These are phyloP conservation scores for Lanmaoa rubissima DNA, from an alignment of 768 basidiomycete genomes.

Conservation along the genomic window DNA sequence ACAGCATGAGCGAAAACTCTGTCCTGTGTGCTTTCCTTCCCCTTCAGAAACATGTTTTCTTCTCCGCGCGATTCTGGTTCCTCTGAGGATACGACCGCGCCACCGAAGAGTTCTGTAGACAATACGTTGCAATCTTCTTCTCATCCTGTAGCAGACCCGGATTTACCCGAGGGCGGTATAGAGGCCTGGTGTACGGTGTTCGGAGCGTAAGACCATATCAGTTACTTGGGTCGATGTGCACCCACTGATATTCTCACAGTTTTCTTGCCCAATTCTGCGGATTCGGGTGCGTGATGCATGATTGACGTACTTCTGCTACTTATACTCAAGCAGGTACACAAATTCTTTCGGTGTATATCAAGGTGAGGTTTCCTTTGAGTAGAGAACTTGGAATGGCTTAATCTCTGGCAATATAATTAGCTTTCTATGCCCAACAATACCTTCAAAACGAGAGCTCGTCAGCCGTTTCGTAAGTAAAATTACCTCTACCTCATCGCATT, in stretches of 20 bases:
- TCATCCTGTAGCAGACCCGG: neutral
- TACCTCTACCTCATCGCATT: no score
- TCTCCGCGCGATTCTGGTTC: neutral
- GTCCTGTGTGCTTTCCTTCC: neutral
- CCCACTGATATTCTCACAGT: conserved; percentile 7
- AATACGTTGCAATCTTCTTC: neutral
- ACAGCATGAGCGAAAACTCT: neutral
- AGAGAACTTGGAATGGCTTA: neutral
- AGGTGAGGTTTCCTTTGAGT: conserved; percentile 3
- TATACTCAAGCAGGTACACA: conserved; percentile 12
- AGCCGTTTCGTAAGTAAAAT: conserved; percentile 21
- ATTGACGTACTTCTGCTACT: neutral
- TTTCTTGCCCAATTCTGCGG: conserved; percentile 28
- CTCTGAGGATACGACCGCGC: neutral
- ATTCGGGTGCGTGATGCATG: conserved; percentile 18
- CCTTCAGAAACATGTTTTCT: neutral
- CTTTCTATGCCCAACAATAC: conserved; percentile 22
- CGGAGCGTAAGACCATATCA: conserved; percentile 20
- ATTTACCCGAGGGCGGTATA: conserved; percentile 17
- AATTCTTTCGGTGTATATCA: conserved; percentile 30
- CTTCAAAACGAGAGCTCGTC: conserved; percentile 23
- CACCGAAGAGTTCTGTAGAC: neutral
- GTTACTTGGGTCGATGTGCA: neutral
- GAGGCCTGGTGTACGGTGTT: conserved; percentile 27
- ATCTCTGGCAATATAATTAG: conserved; percentile 1